Percentiles rank a stretch among this genome's conserved stretches.
Conservation (phyloP, 768 basidiomycete species). For the Boletus patriciae region DNA sequence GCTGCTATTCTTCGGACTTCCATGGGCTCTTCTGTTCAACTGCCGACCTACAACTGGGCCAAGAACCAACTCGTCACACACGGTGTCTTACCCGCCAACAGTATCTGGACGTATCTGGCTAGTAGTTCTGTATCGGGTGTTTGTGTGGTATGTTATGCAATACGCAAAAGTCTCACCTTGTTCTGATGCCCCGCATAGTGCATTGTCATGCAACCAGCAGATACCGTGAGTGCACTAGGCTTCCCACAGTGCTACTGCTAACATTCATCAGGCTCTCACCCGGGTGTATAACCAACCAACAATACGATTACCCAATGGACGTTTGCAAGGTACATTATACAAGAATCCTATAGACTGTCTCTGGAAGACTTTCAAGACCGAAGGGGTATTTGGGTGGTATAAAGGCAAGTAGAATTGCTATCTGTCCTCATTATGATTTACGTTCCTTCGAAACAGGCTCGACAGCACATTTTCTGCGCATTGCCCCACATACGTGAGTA, state of each 20-base stretch:
- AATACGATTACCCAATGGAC: constrained; percentile 65
- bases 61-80: constrained; percentile 74
- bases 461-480: constrained; percentile 89
- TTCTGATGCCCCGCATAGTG: constrained; percentile 46
- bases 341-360: constrained; percentile 93
- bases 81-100: constrained; percentile 71
- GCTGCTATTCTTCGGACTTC: constrained; percentile 92
- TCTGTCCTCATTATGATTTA: not conserved
- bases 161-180: constrained; percentile 3
- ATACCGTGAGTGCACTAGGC: constrained; percentile 58
- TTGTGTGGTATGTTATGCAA: constrained; percentile 71
- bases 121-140: constrained; percentile 88
- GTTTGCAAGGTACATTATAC: constrained; percentile 73
- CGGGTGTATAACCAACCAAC: constrained; percentile 97
- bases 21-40: constrained; percentile 94
- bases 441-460: constrained; percentile 53
- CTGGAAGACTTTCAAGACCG: constrained; percentile 90
- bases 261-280: constrained; percentile 65
- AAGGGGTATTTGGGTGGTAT: constrained; percentile 94
- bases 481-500: constrained; percentile 86
- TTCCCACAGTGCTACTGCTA: not conserved
- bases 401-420: constrained; percentile 56
- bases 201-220: constrained; percentile 92
- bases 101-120: constrained; percentile 81
- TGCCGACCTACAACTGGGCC: constrained; percentile 93